A percentile compares a stretch with the other conserved stretches of the same genome.
phyloP scores from a whole-genome alignment of 2,329 filamentous ascomycete genomes.

The Neurospora sp. region DNA sequence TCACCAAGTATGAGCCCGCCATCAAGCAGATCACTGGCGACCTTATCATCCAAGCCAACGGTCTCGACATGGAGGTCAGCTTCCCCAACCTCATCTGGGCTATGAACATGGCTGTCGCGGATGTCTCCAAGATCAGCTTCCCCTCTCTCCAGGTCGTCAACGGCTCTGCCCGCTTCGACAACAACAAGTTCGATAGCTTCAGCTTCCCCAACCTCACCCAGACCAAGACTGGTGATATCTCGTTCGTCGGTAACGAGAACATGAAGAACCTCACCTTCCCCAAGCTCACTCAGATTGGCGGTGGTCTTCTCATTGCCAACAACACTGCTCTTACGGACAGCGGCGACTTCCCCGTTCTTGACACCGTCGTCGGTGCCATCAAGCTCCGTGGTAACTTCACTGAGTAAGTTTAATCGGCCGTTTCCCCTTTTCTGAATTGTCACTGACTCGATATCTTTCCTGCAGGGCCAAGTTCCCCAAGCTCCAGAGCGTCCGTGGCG shows the following conservation, averaged over 20 bases:
- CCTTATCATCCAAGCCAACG: constrained; percentile 73
- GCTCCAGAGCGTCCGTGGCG: constrained; percentile 59
- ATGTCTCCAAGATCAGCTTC: constrained; percentile 63
- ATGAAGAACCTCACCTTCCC: constrained; percentile 70
- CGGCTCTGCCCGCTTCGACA: constrained; percentile 75
- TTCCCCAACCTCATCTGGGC: constrained; percentile 73
- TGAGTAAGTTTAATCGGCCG: constrained; percentile 46
- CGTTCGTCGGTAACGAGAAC: constrained; percentile 52
- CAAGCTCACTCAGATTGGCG: constrained; percentile 55
- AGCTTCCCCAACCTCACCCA: constrained; percentile 59
- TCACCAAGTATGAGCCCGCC: constrained; percentile 66
- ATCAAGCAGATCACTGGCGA: constrained; percentile 63
- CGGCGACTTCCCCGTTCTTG: constrained; percentile 56
- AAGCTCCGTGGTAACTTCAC: constrained; percentile 78
- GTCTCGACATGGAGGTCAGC: constrained; percentile 54
- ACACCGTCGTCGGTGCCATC: constrained; percentile 67
- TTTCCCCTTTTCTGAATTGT: neutral
- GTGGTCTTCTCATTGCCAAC: constrained; percentile 80
- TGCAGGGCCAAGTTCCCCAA: constrained; percentile 59
- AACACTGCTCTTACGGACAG: constrained; percentile 66
- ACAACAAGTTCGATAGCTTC: constrained; percentile 58
- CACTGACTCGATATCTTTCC: constrained; percentile 21
- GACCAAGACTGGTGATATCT: constrained; percentile 48
- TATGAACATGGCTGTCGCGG: constrained; percentile 72
- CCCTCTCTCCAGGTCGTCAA: constrained; percentile 65